These are phyloP conservation scores for Xylaria arbuscula DNA, from an alignment of 2,329 filamentous ascomycete species.

Conservation along the genomic window DNA sequence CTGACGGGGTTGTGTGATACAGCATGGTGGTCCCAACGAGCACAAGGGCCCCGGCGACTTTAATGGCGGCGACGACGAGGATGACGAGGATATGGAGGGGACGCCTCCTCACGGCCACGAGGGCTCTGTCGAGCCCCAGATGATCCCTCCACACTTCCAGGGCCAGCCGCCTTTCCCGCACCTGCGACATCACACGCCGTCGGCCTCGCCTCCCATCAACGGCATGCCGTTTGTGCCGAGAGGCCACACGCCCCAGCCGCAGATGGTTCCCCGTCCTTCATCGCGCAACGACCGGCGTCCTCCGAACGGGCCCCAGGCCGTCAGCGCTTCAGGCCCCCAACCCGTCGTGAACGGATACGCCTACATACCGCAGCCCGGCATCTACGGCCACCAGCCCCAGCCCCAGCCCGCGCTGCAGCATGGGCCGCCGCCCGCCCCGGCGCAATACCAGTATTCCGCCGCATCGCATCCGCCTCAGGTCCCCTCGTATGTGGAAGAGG, in stretches of 20 bases:
- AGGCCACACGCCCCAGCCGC: slow-evolving; percentile 84
- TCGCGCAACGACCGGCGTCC: slow-evolving; percentile 85
- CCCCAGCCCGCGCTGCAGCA: slow-evolving; percentile 57
- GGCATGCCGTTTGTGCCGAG: slow-evolving; percentile 77
- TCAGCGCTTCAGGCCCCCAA: slow-evolving; percentile 70
- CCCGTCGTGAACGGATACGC: slow-evolving; percentile 75
- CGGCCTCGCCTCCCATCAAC: slow-evolving; percentile 90
- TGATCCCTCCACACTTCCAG: slow-evolving; percentile 78
- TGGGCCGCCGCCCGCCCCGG: slow-evolving; percentile 47
- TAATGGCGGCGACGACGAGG: slow-evolving; percentile 87
- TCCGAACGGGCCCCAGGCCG: slow-evolving; percentile 76
- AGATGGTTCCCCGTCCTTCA: slow-evolving; percentile 77
- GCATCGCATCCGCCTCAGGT: slow-evolving; percentile 61
- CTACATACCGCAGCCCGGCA: slow-evolving; percentile 86
- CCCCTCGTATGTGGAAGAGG: slow-evolving; percentile 80
- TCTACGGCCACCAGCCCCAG: slow-evolving; percentile 77
- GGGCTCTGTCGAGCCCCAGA: slow-evolving; percentile 61
- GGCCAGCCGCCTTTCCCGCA: slow-evolving; percentile 79
- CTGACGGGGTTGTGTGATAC: slow-evolving; percentile 39
- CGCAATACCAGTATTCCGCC: slow-evolving; percentile 53
- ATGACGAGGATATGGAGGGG: slow-evolving; percentile 79
- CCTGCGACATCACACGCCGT: slow-evolving; percentile 83
- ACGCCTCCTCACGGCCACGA: slow-evolving; percentile 77
- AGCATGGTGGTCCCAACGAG: slow-evolving; percentile 94
- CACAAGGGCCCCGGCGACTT: slow-evolving; percentile 97